Evolutionary conservation across 164 flowering plant species (phyloP).

Genomic region (Hamamelis virginiana): DNA sequence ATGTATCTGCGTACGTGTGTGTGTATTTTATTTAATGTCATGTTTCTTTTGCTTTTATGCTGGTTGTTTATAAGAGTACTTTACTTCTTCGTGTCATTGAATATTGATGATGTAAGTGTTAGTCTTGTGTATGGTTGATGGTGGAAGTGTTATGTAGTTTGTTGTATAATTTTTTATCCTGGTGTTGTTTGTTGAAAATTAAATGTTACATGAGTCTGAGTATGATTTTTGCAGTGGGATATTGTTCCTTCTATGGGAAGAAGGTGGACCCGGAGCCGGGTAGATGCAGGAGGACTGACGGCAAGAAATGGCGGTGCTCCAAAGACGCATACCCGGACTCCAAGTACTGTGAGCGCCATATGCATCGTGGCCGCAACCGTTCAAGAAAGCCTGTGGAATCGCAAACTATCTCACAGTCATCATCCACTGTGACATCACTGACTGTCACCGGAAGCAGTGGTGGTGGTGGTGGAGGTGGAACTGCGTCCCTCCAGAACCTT

Average conservation of each 20-base stretch:
- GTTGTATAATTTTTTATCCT: not conserved
- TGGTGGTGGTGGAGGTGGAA: constrained; percentile 12
- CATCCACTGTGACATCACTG: constrained; percentile 53
- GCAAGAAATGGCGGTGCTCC: constrained; percentile 83
- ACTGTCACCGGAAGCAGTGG: constrained; percentile 26
- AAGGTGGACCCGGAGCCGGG: constrained; percentile 77
- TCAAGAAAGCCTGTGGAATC: constrained; percentile 99
- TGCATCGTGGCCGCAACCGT: constrained; percentile 86
- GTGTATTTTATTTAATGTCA: too few relatives aligned
- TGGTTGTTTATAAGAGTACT: too few relatives aligned
- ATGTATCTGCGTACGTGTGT: too few relatives aligned
- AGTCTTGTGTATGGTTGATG: not conserved
- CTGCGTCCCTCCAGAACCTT: constrained; percentile 43
- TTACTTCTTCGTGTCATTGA: too few relatives aligned
- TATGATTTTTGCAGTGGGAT: constrained; percentile 49
- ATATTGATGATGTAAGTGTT: too few relatives aligned
- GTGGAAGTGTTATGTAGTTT: not conserved
- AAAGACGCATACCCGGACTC: constrained; percentile 76
- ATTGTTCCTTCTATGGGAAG: constrained; percentile 71
- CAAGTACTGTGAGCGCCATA: constrained; percentile 81
- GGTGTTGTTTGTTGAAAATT: not conserved
- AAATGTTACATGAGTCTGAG: not conserved
- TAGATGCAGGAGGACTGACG: constrained; percentile 73
- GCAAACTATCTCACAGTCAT: constrained; percentile 64
- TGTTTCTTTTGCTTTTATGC: too few relatives aligned